Base-by-base conservation (phyloP, 176 grass and related monocot genomes). In the Neostapfia colusana region DNA sequence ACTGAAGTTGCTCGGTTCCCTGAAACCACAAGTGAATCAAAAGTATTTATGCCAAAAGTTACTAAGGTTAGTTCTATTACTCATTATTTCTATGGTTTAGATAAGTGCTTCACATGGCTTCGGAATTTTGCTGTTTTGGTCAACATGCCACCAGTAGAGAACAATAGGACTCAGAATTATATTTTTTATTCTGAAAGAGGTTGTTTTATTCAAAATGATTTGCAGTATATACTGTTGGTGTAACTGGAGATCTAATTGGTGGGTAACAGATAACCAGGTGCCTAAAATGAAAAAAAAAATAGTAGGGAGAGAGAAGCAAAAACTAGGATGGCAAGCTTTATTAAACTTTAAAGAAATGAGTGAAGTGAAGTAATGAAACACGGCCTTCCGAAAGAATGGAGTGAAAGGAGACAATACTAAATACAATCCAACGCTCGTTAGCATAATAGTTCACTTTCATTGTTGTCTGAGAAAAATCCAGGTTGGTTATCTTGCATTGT, bases 1-100 rank as follows among this genome's bases (percentile, higher is more conserved):
- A 85, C 70, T 18, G 89, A 99, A 95, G 74, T 89, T 95, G 58
- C 70, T 76, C 87, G 91, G 75, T 83, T 92, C 70, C 95, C 95
- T 27, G 89, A 90, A 85, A 88, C 90, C 59, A 84, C 65, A 61
- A 86, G 79, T 80, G 84, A 85, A 86, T 76, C 89, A 82, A 91
- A 91, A 85, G 75, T 89, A 84, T 92, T 82, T 48, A 61, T 81
- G 54, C 83, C 91, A 77, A 85, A 79, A 78, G 77, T 95, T 85
- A 86, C 85, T 63, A 92, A 99, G 95, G 95, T 88, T 84, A 50
- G 40, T 76, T 82, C 57, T 12, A 43, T 60, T 59, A 83, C 79
- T 60, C 83, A 0, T 76, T 58, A 11, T 67, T 81, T 6, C 65
- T 84, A 28, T 67, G 56, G 38, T 24, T 76, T 39, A 48, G 39